Percentiles rank a stretch among this genome's conserved stretches.
Conservation (phyloP, 345 rosid genomes). For the Carallia pectinifolia region DNA sequence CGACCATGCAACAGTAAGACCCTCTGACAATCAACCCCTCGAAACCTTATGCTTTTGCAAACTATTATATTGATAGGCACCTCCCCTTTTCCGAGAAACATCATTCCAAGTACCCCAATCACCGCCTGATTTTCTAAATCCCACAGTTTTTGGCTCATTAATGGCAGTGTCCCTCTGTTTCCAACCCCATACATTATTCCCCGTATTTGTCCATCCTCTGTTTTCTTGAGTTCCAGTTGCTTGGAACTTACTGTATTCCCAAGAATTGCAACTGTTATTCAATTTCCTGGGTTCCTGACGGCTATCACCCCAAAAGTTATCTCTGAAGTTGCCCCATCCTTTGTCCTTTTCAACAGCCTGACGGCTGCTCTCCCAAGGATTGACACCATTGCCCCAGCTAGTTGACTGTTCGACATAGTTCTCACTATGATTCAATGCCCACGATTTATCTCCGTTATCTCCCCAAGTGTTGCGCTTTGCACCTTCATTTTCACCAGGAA, state of each 20-base stretch:
- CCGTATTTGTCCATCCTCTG: constrained; percentile 9
- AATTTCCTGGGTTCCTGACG: constrained; percentile 19
- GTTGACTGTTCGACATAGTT: background rate
- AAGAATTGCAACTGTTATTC: constrained; percentile 22
- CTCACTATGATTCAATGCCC: constrained; percentile 10
- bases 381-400: constrained; percentile 10
- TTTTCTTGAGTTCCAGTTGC: constrained; percentile 2
- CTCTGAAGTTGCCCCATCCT: constrained; percentile 24
- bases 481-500: constrained; percentile 28
- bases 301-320: constrained; percentile 30
- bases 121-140: constrained; percentile 25
- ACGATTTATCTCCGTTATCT: constrained; percentile 3
- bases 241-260: constrained; percentile 4
- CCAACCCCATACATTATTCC: constrained; percentile 5
- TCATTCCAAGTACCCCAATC: constrained; percentile 41
- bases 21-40: constrained; percentile 30
- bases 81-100: constrained; percentile 47
- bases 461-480: constrained; percentile 23
- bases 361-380: constrained; percentile 20
- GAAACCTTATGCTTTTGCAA: constrained; percentile 42
- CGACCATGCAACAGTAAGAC: constrained; percentile 32
- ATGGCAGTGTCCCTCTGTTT: constrained; percentile 18
- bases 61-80: constrained; percentile 26
- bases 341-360: constrained; percentile 14
- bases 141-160: constrained; percentile 26